These are phyloP conservation scores for Thelonectria discophora DNA, from an alignment of 2,329 filamentous ascomycete species.

Conservation along the genomic window DNA sequence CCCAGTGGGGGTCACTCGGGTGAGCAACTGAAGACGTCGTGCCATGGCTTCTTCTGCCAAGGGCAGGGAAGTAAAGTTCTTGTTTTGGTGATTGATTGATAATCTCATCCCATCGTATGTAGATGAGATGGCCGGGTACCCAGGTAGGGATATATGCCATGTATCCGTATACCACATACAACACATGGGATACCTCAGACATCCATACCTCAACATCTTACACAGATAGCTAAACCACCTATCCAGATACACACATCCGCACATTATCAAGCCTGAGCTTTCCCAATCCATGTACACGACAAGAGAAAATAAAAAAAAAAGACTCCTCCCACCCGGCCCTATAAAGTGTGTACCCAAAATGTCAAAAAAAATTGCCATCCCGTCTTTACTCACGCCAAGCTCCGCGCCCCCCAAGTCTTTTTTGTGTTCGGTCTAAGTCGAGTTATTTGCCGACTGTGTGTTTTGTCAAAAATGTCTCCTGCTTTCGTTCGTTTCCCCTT, in stretches of 20 bases:
- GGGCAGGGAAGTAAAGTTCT: not conserved
- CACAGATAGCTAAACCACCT: not conserved
- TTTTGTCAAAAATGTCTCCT: not conserved
- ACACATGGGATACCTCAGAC: no score
- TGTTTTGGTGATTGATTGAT: not conserved
- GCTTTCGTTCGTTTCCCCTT: not conserved
- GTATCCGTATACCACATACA: no score
- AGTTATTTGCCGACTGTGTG: not conserved
- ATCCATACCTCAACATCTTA: no score
- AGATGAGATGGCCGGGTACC: not conserved
- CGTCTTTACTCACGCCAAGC: not conserved
- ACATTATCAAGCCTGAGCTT: not conserved
- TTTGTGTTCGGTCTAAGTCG: not conserved
- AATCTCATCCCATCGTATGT: not conserved
- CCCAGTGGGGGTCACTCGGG: not conserved
- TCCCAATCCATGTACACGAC: not conserved
- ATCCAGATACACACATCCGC: not conserved
- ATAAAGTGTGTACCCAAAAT: not conserved
- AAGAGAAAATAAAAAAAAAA: not conserved
- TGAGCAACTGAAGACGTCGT: not conserved
- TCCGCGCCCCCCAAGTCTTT: slow-evolving; percentile 1
- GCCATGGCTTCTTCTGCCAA: not conserved
- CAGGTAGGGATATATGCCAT: not conserved
- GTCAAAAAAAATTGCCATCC: not conserved
- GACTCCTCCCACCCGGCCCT: no score